These are phyloP conservation scores for Cochlearia excelsa DNA, from an alignment of 345 rosid genomes.

Conservation along the genomic window DNA sequence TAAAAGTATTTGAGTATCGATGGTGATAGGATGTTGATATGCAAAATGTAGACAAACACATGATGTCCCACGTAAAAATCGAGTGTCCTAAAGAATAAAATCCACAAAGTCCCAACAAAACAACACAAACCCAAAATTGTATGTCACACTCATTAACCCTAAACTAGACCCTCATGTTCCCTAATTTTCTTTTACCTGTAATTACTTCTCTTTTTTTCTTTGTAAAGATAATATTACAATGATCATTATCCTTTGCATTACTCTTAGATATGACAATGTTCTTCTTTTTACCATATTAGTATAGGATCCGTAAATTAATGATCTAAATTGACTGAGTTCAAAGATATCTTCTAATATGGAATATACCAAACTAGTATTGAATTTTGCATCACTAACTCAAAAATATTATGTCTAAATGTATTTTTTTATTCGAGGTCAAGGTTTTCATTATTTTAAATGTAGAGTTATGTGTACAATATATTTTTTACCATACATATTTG, in stretches of 20 bases:
- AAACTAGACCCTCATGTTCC: conserved; percentile 36
- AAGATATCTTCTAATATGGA: no score
- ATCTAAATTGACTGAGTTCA: not conserved
- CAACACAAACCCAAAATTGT: conserved; percentile 33
- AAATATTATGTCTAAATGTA: no score
- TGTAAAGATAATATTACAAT: conserved; percentile 3
- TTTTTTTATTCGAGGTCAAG: no score
- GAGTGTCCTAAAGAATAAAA: conserved; percentile 30
- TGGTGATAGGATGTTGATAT: conserved; percentile 31
- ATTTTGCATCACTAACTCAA: no score
- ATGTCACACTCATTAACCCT: conserved; percentile 36
- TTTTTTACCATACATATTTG: no score
- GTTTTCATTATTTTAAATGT: no score
- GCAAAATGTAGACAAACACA: conserved; percentile 28
- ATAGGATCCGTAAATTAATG: not conserved
- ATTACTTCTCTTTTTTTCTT: conserved; percentile 7
- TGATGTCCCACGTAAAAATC: conserved; percentile 31
- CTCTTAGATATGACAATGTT: no score
- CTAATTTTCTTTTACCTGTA: conserved; percentile 22
- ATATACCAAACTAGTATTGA: no score
- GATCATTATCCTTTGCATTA: conserved; percentile 1
- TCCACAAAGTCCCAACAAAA: conserved; percentile 31
- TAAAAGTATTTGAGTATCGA: not conserved
- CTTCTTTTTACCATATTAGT: not conserved
- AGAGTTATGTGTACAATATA: no score